A percentile compares a stretch with the other conserved stretches of the same genome.
Evolutionary conservation across 441 rosid genomes (phyloP).

Genomic region (Mallotus japonicus): DNA sequence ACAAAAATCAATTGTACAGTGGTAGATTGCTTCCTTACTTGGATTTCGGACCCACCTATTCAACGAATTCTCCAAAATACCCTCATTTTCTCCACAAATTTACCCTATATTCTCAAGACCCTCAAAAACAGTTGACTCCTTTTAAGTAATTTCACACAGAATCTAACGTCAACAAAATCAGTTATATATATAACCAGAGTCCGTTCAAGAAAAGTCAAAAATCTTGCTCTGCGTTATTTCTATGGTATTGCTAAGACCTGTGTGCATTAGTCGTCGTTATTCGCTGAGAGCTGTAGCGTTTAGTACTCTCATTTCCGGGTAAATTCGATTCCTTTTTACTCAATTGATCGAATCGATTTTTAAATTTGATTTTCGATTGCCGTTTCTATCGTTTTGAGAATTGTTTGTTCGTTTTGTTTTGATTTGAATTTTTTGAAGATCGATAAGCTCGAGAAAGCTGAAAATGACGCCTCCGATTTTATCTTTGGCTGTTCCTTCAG

Average conservation of each 20-base stretch:
- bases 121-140: too few relatives aligned
- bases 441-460: slow-evolving; percentile 30
- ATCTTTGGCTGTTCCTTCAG: slow-evolving; percentile 83
- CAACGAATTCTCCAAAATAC: neutral
- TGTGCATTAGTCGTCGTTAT: neutral
- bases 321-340: neutral
- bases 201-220: neutral
- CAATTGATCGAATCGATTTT: too few relatives aligned
- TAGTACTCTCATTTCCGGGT: slow-evolving; percentile 12
- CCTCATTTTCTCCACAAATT: neutral
- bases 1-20: too few relatives aligned
- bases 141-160: neutral
- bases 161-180: neutral
- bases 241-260: neutral
- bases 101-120: neutral
- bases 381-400: too few relatives aligned
- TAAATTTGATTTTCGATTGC: too few relatives aligned
- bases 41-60: neutral
- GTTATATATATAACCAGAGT: neutral
- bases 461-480: slow-evolving; percentile 76
- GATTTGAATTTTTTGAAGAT: slow-evolving; percentile 27
- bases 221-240: too few relatives aligned
- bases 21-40: too few relatives aligned
- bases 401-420: neutral
- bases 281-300: neutral